These are phyloP conservation scores for Epichloe baconii DNA, from an alignment of 2,329 filamentous ascomycete species.

Conservation along the genomic window DNA sequence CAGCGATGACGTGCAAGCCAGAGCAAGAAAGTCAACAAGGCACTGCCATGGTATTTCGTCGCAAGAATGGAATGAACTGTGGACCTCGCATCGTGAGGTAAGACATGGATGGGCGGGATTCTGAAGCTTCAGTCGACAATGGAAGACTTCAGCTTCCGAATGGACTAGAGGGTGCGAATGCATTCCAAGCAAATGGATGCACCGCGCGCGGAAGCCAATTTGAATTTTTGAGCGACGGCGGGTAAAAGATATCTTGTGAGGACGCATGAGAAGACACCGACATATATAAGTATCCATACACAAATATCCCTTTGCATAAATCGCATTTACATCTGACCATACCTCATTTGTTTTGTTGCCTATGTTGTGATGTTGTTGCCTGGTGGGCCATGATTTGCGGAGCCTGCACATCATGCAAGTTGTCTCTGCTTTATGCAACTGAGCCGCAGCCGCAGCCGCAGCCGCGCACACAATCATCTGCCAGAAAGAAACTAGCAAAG, in stretches of 20 bases:
- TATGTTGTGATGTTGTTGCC: no score
- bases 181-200: neutral
- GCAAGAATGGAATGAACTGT: neutral
- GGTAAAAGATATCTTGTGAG: neutral
- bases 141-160: no score
- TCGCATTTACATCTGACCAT: neutral
- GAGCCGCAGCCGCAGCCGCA: no score
- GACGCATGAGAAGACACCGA: neutral
- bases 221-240: neutral
- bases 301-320: slow-evolving; percentile 1
- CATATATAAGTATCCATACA: neutral
- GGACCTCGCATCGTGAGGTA: neutral
- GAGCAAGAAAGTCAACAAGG: neutral
- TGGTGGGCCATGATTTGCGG: no score
- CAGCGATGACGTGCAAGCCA: neutral
- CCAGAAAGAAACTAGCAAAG: no score
- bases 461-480: no score
- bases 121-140: no score
- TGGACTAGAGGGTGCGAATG: neutral
- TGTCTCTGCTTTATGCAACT: no score
- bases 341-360: no score
- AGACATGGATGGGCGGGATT: neutral
- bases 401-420: no score
- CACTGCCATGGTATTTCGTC: neutral
- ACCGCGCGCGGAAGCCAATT: neutral